These are phyloP conservation scores for Emmonsiellopsis sp. DNA, from an alignment of 2,329 filamentous ascomycete species.

Conservation along the genomic window DNA sequence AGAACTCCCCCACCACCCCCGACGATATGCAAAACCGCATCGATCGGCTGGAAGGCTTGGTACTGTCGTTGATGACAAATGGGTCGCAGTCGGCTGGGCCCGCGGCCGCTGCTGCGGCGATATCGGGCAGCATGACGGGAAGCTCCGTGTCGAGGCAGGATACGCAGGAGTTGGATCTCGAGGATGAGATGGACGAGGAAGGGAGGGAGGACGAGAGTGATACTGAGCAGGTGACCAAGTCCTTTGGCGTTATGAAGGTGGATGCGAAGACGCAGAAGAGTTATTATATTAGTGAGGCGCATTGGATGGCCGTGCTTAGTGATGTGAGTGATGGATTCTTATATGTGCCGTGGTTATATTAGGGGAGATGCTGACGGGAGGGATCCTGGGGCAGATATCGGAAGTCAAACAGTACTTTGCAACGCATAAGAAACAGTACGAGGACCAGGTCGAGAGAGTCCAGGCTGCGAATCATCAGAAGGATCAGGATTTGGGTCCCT, in stretches of 20 bases:
- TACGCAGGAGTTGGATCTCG: slow-evolving; percentile 23
- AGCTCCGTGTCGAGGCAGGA: slow-evolving; percentile 29
- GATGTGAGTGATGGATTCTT: slow-evolving; percentile 40
- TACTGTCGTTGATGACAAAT: slow-evolving; percentile 88
- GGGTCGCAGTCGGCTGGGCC: slow-evolving; percentile 55
- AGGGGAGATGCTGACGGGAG: background rate
- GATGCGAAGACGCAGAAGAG: slow-evolving; percentile 65
- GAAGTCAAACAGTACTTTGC: slow-evolving; percentile 90
- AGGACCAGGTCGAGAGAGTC: slow-evolving; percentile 69
- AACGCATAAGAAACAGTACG: slow-evolving; percentile 78
- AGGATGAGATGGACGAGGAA: slow-evolving; percentile 39
- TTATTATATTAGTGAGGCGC: slow-evolving; percentile 71
- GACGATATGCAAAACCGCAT: slow-evolving; percentile 99
- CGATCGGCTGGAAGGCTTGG: slow-evolving; percentile 83
- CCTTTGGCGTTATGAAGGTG: slow-evolving; percentile 73
- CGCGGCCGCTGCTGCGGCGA: slow-evolving; percentile 46
- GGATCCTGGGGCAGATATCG: slow-evolving; percentile 49
- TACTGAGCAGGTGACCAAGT: slow-evolving; percentile 59
- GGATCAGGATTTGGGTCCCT: slow-evolving; percentile 50
- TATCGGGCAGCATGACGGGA: slow-evolving; percentile 13
- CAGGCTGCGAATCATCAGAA: slow-evolving; percentile 50
- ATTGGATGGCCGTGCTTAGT: slow-evolving; percentile 70
- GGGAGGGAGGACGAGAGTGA: slow-evolving; percentile 58
- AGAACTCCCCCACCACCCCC: slow-evolving; percentile 53
- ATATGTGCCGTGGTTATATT: background rate